phyloP scores from a whole-genome alignment of 176 grass and related monocot species.

The Areca catechu region DNA sequence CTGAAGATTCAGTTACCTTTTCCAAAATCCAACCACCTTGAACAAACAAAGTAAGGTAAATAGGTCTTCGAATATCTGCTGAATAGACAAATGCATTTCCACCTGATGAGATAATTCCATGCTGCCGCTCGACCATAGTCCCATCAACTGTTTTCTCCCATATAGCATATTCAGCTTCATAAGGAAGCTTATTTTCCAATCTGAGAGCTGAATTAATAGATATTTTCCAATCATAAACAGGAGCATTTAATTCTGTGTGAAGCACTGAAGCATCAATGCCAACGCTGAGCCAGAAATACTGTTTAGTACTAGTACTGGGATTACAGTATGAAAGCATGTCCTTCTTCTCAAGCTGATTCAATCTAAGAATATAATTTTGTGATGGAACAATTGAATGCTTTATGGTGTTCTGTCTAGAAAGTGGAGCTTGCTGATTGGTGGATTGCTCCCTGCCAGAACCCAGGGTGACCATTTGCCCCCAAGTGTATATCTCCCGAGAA shows the following conservation, averaged over 20 bases:
- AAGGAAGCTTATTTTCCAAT: constrained; percentile 95
- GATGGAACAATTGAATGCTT: constrained; percentile 39
- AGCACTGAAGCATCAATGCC: constrained; percentile 79
- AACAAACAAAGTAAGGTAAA: constrained; percentile 87
- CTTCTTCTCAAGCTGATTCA: constrained; percentile 85
- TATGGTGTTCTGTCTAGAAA: constrained; percentile 43
- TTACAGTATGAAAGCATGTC: constrained; percentile 66
- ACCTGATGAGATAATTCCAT: constrained; percentile 58
- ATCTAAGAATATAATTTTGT: constrained; percentile 51
- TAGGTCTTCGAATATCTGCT: constrained; percentile 72
- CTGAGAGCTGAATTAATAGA: constrained; percentile 84
- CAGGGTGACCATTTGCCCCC: constrained; percentile 67
- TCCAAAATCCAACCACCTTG: constrained; percentile 88
- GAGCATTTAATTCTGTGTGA: constrained; percentile 83
- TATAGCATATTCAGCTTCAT: constrained; percentile 84
- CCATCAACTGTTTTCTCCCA: constrained; percentile 77
- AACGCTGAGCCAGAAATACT: constrained; percentile 81
- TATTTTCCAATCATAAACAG: constrained; percentile 87
- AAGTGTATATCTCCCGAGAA: constrained; percentile 50
- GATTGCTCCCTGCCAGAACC: constrained; percentile 40
- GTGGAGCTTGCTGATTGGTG: constrained; percentile 44
- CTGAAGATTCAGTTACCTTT: constrained; percentile 43
- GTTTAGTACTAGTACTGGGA: constrained; percentile 33
- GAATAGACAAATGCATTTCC: constrained; percentile 82
- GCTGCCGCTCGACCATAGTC: constrained; percentile 83